Percentiles rank a stretch among this genome's conserved stretches.
These are phyloP conservation scores for Linaria vulgaris DNA, from an alignment of 257 asterid species.

Conservation along the genomic window DNA sequence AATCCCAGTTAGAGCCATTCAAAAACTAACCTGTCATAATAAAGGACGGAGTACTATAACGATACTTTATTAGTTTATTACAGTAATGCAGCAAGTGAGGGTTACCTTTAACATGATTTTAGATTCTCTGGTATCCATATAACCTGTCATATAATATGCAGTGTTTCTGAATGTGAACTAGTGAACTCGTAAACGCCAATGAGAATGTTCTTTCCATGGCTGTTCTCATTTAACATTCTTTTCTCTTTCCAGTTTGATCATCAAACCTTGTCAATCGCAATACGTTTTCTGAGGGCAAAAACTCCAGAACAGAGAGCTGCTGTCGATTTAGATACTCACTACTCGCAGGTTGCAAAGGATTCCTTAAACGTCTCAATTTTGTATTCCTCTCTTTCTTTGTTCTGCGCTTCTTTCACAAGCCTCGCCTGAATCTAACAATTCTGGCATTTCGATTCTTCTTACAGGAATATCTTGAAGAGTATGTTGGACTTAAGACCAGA, in stretches of 20 bases:
- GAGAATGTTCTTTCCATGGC: background rate
- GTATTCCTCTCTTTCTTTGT: background rate
- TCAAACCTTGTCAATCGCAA: constrained; percentile 68
- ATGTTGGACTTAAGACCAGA: constrained; percentile 68
- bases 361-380: background rate
- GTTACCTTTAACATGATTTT: too few relatives aligned
- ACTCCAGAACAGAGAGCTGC: constrained; percentile 99
- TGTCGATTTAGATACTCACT: constrained; percentile 96
- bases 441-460: background rate
- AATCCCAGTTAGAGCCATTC: background rate
- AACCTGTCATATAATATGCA: too few relatives aligned
- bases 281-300: constrained; percentile 87
- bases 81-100: too few relatives aligned
- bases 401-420: background rate
- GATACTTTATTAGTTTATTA: too few relatives aligned
- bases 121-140: too few relatives aligned
- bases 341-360: constrained; percentile 55
- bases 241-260: constrained; percentile 63
- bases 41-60: too few relatives aligned
- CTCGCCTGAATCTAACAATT: constrained; percentile 2
- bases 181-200: background rate
- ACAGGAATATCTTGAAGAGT: constrained; percentile 95
- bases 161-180: too few relatives aligned
- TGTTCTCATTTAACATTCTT: constrained; percentile 12
- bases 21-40: background rate